These are phyloP conservation scores for Penicillium sp. DNA, from an alignment of 2,329 filamentous ascomycete species.

Conservation along the genomic window DNA sequence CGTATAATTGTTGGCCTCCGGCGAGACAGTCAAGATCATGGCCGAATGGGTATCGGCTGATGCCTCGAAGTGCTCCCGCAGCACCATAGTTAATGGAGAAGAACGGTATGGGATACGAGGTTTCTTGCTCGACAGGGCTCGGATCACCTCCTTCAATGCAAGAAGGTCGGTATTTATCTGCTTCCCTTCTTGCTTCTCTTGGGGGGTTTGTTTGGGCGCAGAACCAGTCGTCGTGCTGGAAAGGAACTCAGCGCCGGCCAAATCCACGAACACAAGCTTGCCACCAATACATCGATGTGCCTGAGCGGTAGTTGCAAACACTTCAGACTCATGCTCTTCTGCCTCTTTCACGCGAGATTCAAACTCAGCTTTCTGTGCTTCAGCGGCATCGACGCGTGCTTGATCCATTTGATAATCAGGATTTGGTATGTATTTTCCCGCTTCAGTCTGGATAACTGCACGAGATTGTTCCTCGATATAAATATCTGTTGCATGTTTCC, in stretches of 20 bases:
- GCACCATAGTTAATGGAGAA: constrained; percentile 45
- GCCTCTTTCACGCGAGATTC: constrained; percentile 36
- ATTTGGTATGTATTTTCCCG: constrained; percentile 36
- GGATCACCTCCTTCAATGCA: constrained; percentile 49
- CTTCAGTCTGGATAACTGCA: constrained; percentile 25
- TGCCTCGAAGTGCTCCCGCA: constrained; percentile 40
- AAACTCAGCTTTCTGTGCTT: constrained; percentile 39
- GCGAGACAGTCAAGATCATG: constrained; percentile 44
- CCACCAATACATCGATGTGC: constrained; percentile 37
- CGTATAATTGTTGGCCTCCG: constrained; percentile 35
- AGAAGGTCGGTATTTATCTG: constrained; percentile 50
- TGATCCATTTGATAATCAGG: constrained; percentile 40
- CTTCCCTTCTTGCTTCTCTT: constrained; percentile 43
- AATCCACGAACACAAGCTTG: constrained; percentile 47
- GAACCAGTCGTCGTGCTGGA: constrained; percentile 26
- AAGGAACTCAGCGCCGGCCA: constrained; percentile 47
- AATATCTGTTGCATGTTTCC: constrained; percentile 43
- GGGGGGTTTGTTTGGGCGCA: constrained; percentile 31
- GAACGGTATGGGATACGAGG: constrained; percentile 43
- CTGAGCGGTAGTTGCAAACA: constrained; percentile 21
- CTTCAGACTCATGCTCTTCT: constrained; percentile 29
- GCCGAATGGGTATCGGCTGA: constrained; percentile 29
- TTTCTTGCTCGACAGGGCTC: constrained; percentile 38
- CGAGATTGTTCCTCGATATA: constrained; percentile 41
- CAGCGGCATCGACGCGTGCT: constrained; percentile 40